phyloP scores from a whole-genome alignment of 164 flowering plant species.

The Magnolia officinalis region DNA sequence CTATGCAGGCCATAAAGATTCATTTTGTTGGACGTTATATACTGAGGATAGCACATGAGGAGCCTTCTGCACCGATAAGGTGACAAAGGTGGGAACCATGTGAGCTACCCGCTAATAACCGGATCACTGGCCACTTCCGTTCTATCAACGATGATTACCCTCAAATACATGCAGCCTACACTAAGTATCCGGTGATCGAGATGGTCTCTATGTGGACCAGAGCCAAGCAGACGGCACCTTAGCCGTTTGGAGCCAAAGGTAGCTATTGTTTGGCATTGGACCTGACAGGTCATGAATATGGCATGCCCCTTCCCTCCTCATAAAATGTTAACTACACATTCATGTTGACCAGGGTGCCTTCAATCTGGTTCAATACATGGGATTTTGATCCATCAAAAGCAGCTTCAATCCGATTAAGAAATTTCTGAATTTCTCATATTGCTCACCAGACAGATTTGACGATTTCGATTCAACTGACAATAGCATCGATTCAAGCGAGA shows the following conservation, averaged over 20 bases:
- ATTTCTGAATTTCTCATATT: no score
- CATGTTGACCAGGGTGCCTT: no score
- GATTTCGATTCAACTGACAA: no score
- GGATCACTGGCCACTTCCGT: constrained; percentile 22
- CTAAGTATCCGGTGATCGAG: constrained; percentile 23
- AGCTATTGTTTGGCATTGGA: neutral
- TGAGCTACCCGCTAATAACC: constrained; percentile 36
- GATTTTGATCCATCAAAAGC: no score
- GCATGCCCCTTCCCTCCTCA: no score
- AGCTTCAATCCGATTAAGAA: no score
- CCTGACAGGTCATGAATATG: no score
- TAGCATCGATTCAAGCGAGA: no score
- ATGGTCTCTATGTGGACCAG: neutral
- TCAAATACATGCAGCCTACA: constrained; percentile 37
- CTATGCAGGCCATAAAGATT: constrained; percentile 21
- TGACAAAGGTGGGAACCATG: constrained; percentile 28
- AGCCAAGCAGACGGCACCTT: constrained; percentile 1
- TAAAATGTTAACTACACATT: no score
- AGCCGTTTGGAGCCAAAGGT: constrained; percentile 3
- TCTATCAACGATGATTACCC: constrained; percentile 36
- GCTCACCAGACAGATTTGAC: no score
- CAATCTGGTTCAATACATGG: no score
- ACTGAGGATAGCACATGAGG: constrained; percentile 23
- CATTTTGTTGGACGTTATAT: neutral
- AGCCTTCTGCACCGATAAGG: constrained; percentile 33